Evolutionary conservation across 2,329 filamentous ascomycete species (phyloP), one percentile per base, ranked within the genome.

Genomic region (Pseudopithomyces maydicus): DNA sequence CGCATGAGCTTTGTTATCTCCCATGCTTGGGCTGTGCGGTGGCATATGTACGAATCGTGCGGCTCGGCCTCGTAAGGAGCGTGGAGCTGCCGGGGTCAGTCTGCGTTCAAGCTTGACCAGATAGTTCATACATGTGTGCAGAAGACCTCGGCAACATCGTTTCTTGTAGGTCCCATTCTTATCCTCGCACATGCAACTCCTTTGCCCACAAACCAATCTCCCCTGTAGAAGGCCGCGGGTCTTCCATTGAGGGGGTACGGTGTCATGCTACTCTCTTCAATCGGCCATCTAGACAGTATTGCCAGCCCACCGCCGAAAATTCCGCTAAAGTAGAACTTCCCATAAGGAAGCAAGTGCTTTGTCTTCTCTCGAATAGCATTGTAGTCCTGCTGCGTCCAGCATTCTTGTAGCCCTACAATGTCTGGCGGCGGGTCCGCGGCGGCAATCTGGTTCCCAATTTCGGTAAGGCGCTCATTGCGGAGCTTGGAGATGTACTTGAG

Each of bases 171-270:
- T 0, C 91, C 91, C 64, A 90, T 88, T 3, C 90, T 82, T 65
- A 98, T 89, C 61, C 85, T 85, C 2, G 94, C 94, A 70, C 86
- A 90, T 6, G 94, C 95, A 41, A 98, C 88, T 15, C 95, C 95
- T 74, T 98, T 98, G 0, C 95, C 95, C 10, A 97, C 93, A 71
- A 88, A 98, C 92, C 94, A 98, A 76, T 98, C 94, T 11, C 95
- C 95, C 58, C 94, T 84, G 79, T 90, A 97, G 77, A 98, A 97
- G 4, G 94, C 94, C 10, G 92, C 94, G 6, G 95, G 95, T 17
- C 94, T 85, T 17, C 95, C 95, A 74, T 97, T 97, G 52, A 99
- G 83, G n/a, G 92, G 87, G 73, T 97, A 99, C 3, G 82, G 83
- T 64, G 87, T 84, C 92, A 98, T 96, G 69, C 84, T 88, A 75